Base-by-base conservation (phyloP, 192 early-diverging fungal genomes). In the Phycomyces blakesleeanus region DNA sequence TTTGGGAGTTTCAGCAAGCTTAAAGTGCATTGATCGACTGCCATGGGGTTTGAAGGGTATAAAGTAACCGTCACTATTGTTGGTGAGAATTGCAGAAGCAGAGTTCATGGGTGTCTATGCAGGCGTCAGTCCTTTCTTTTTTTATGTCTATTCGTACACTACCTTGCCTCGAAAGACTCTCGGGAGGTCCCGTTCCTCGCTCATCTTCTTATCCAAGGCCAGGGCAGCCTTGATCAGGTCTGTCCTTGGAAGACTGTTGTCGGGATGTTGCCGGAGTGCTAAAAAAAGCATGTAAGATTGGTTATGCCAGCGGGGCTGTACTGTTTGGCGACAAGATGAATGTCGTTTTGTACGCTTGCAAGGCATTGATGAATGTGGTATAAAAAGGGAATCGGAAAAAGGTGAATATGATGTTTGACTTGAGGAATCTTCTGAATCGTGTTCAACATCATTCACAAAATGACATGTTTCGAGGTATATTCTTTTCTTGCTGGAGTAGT, bases 131-230 rank as follows among this genome's bases (percentile, higher is more conserved):
- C 7, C 29, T 34, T 34, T 41, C 44, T 7, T 41, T 18, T 34
- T 7, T 21, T 34, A 7, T 34, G 24, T 10, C 56, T 26, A 57
- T 27, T 55, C 20, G 24, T 20, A 16, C 25, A 58, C 71, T 75
- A 91, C 89, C 78, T 93, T 94, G 52, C 94, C 94, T 29, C 82
- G 85, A 69, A 93, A 96, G 40, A 87, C 85, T 61, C 81, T 76
- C 49, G 92, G 91, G 39, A 93, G 73, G 25, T 86, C 81, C 47
- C 85, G 76, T 55, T 90, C 84, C 41, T 70, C 64, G 51, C 88
- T 89, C 37, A 88, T 87, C 59, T 83, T 83, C 59, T 83, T 79
- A 64, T 96, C 93, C 59, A 94, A 55, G 50, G 80, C 83, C n/a
- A 96, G 76, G 5, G 90, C 91, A 22, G 71, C 77, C 37, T 80